Conservation (phyloP, 495 filamentous ascomycete species). For the Penicillium atrosanguineum region DNA sequence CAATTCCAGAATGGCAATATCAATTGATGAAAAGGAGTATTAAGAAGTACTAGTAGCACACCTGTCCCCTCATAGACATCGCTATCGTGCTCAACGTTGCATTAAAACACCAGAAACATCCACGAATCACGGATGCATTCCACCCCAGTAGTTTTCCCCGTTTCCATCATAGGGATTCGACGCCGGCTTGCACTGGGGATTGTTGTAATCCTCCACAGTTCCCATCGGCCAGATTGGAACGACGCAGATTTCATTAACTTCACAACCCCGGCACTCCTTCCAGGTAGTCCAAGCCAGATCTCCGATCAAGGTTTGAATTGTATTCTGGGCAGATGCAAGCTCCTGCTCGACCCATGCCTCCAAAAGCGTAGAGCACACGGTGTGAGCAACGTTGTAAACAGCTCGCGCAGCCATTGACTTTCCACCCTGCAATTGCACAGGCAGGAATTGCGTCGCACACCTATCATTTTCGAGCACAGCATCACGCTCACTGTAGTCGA, state of each 20-base stretch:
- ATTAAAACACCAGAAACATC: not conserved
- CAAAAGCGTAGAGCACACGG: constrained; percentile 52
- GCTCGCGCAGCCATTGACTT: constrained; percentile 34
- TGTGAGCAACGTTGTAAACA: constrained; percentile 43
- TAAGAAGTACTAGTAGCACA: too few relatives aligned
- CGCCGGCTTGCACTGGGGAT: constrained; percentile 46
- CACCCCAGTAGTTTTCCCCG: constrained; percentile 41
- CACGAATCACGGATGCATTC: constrained; percentile 5
- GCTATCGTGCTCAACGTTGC: not conserved
- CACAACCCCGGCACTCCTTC: constrained; percentile 58
- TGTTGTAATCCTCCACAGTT: constrained; percentile 47
- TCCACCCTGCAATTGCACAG: constrained; percentile 6
- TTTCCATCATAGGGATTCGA: constrained; percentile 19
- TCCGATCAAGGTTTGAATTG: constrained; percentile 40
- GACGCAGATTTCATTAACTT: constrained; percentile 60
- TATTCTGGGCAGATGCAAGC: constrained; percentile 20
- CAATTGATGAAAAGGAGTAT: too few relatives aligned
- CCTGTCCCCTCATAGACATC: too few relatives aligned
- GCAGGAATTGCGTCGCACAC: constrained; percentile 51
- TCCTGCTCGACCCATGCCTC: constrained; percentile 30
- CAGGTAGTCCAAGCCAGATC: constrained; percentile 60
- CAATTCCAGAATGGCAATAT: too few relatives aligned
- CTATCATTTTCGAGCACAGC: constrained; percentile 34
- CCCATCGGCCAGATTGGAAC: constrained; percentile 66
- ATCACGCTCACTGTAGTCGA: constrained; percentile 45